Conservation (phyloP, 192 early-diverging fungal genomes). For the Fimicolochytrium jonesii region DNA sequence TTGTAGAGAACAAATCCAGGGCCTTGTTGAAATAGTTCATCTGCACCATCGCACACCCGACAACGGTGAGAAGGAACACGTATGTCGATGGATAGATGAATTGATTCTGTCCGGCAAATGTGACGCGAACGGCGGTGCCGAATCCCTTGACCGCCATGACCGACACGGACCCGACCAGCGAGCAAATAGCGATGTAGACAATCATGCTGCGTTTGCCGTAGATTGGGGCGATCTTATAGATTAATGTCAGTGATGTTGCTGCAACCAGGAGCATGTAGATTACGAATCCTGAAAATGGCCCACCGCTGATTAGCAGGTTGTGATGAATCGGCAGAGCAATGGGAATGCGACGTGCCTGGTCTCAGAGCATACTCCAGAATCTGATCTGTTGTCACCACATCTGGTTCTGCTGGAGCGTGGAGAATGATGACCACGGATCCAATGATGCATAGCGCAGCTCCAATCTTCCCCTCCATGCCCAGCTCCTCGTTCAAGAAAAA, state of each 20-base stretch:
- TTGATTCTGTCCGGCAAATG: conserved; percentile 90
- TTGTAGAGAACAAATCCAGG: conserved; percentile 86
- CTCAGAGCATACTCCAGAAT: conserved; percentile 75
- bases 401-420: conserved; percentile 79
- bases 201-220: conserved; percentile 78
- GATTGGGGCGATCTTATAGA: conserved; percentile 72
- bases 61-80: conserved; percentile 75
- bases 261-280: conserved; percentile 69
- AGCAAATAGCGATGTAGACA: conserved; percentile 94
- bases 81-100: conserved; percentile 86
- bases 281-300: conserved; percentile 68
- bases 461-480: conserved; percentile 76
- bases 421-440: conserved; percentile 80
- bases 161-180: conserved; percentile 83
- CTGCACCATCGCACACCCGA: conserved; percentile 83
- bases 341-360: conserved; percentile 47
- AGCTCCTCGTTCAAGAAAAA: conserved; percentile 86
- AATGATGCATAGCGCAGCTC: conserved; percentile 85
- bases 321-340: not conserved
- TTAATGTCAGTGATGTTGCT: conserved; percentile 65
- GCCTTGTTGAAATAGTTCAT: conserved; percentile 99
- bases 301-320: not conserved
- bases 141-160: conserved; percentile 92
- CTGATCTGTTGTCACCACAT: conserved; percentile 77
- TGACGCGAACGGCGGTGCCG: conserved; percentile 87